A percentile compares a stretch with the other conserved stretches of the same genome.
These are phyloP conservation scores for Exophiala sp. DNA, from an alignment of 2,329 filamentous ascomycete genomes.

Conservation along the genomic window DNA sequence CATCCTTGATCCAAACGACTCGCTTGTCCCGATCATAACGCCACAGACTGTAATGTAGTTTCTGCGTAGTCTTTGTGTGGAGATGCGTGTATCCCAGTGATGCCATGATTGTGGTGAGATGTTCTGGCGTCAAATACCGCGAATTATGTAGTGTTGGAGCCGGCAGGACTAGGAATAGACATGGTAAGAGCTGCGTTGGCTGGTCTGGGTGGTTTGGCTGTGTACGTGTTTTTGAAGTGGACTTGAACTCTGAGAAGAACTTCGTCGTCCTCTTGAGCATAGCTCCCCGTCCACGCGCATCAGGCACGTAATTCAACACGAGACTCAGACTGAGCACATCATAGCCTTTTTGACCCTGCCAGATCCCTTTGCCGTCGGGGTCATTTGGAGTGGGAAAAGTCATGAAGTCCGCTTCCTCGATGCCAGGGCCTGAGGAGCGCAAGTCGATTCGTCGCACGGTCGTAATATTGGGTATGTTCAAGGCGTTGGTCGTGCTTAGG, in stretches of 20 bases:
- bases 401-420: slow-evolving; percentile 93
- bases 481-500: slow-evolving; percentile 76
- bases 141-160: slow-evolving; percentile 86
- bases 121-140: slow-evolving; percentile 73
- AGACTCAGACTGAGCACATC: slow-evolving; percentile 89
- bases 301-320: slow-evolving; percentile 90
- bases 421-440: slow-evolving; percentile 74
- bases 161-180: slow-evolving; percentile 84
- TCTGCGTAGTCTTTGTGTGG: slow-evolving; percentile 70
- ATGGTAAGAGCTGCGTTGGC: slow-evolving; percentile 51
- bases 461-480: slow-evolving; percentile 54
- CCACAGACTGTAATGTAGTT: slow-evolving; percentile 91
- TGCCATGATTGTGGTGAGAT: slow-evolving; percentile 69
- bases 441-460: slow-evolving; percentile 70
- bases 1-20: slow-evolving; percentile 7
- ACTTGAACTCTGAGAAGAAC: slow-evolving; percentile 52
- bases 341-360: slow-evolving; percentile 59
- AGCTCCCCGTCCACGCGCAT: slow-evolving; percentile 68
- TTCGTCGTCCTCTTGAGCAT: slow-evolving; percentile 76
- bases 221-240: too few relatives aligned
- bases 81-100: slow-evolving; percentile 68
- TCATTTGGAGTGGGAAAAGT: slow-evolving; percentile 65
- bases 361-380: slow-evolving; percentile 29
- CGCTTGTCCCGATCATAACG: slow-evolving; percentile 39
- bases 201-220: neutral